phyloP scores from a whole-genome alignment of 495 filamentous ascomycete species.

The Talaromyces liani region DNA sequence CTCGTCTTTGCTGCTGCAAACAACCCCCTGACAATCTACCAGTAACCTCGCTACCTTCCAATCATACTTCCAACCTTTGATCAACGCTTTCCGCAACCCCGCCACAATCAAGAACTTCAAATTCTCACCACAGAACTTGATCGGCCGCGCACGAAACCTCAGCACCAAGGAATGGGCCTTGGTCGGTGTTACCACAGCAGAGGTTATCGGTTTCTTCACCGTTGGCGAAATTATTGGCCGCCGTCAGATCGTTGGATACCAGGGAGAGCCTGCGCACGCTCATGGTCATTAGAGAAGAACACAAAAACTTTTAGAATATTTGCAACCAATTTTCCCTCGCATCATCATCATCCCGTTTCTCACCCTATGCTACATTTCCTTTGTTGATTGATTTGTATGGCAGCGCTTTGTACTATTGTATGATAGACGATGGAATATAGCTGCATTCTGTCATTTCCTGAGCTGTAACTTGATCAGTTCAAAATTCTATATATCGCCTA shows the following conservation, averaged over 20 bases:
- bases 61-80: constrained; percentile 69
- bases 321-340: not conserved
- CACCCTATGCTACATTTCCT: constrained; percentile 2
- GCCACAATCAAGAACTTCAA: constrained; percentile 36
- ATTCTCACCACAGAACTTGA: constrained; percentile 39
- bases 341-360: not conserved
- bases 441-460: constrained; percentile 27
- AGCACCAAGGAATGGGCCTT: constrained; percentile 58
- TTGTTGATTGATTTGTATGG: constrained; percentile 25
- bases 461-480: not conserved
- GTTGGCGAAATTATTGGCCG: constrained; percentile 95
- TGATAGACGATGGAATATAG: constrained; percentile 50
- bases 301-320: constrained; percentile 2
- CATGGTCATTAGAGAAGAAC: constrained; percentile 5
- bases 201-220: constrained; percentile 94
- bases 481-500: not conserved
- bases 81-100: constrained; percentile 63
- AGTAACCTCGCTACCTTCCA: constrained; percentile 79
- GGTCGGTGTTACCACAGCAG: constrained; percentile 69
- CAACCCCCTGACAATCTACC: not conserved
- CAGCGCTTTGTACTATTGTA: constrained; percentile 40
- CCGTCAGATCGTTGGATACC: constrained; percentile 89
- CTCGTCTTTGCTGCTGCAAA: not conserved
- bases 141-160: constrained; percentile 62
- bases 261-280: constrained; percentile 51